phyloP scores from a whole-genome alignment of 2,329 filamentous ascomycete species.

The Sphaceloma murrayae region DNA sequence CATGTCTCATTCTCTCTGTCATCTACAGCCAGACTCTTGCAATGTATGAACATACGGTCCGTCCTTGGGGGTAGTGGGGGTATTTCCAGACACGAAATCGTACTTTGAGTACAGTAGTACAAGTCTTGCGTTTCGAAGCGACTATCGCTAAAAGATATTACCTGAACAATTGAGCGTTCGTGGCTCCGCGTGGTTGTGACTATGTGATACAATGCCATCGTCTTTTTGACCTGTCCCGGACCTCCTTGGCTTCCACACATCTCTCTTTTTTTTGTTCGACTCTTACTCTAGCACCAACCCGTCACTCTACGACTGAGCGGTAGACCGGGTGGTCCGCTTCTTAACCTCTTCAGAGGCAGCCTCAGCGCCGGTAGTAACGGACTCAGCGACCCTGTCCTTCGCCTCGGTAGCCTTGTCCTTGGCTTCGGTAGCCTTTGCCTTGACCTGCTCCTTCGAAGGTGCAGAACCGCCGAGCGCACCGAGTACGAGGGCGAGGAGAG shows the following conservation, averaged over 20 bases:
- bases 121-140: too few relatives aligned
- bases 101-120: too few relatives aligned
- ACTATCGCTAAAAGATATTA: too few relatives aligned
- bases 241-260: neutral
- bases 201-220: slow-evolving; percentile 15
- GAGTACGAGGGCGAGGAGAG: slow-evolving; percentile 61
- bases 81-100: too few relatives aligned
- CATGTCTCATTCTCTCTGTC: too few relatives aligned
- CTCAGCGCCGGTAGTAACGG: slow-evolving; percentile 51
- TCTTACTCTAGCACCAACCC: slow-evolving; percentile 15
- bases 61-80: too few relatives aligned
- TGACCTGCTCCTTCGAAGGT: slow-evolving; percentile 55
- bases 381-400: slow-evolving; percentile 63
- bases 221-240: too few relatives aligned
- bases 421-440: slow-evolving; percentile 63
- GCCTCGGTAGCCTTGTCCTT: slow-evolving; percentile 59
- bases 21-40: too few relatives aligned
- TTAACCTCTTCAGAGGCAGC: slow-evolving; percentile 64
- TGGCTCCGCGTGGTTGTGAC: neutral
- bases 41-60: too few relatives aligned
- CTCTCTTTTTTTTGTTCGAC: neutral
- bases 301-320: slow-evolving; percentile 16
- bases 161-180: slow-evolving; percentile 5
- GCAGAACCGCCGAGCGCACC: slow-evolving; percentile 52
- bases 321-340: slow-evolving; percentile 47